Base-by-base conservation (phyloP, 1,284 basidiomycete genomes). In the Mycosarcoma maydis region DNA sequence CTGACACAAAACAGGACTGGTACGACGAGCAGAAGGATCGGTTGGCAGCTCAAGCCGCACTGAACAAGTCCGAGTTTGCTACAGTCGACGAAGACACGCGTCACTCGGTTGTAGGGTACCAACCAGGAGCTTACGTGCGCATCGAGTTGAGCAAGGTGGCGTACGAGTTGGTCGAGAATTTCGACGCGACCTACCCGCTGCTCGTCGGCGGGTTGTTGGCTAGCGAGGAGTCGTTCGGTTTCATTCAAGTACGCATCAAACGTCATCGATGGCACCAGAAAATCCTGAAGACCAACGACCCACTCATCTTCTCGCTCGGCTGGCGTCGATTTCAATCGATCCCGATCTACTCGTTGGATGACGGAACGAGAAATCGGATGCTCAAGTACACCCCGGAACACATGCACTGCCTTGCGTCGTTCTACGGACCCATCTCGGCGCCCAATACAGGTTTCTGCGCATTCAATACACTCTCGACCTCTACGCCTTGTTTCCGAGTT, bases 331-430 rank as follows among this genome's bases (percentile, higher is more conserved):
- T 98, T 86, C 95, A 99, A 83, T 90, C 88, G 0, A 85, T 96
- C 23, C 95, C 95, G 0, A 90, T 98, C 71, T 99, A 98, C 83
- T 93, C 92, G 22, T 85, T 99, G 24, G 96, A 99, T 82, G 95
- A 99, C 46, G 78, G 78, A 6, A 78, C 73, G 46, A 66, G 96
- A 24, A 98, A 98, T 88, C 91, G 96, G 41, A 92, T 98, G 91
- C 90, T 99, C 83, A 98, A 99, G 85, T 99, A 99, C 82, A 98
- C 96, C 0, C 95, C 95, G 0, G 96, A 98, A 83, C 95, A 99
- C 80, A 97, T 96, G 93, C 96, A 98, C 82, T 98, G 95, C 78
- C 92, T 90, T 76, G 95, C 95, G 3, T 95, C 94, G 0, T 98
- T 98, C 83, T 81, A 77, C 39, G 78, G 73, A 1, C 78, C 80